Percentiles rank a stretch among this genome's conserved stretches.
Conservation (phyloP, 345 rosid species). For the Citrus unshiu region DNA sequence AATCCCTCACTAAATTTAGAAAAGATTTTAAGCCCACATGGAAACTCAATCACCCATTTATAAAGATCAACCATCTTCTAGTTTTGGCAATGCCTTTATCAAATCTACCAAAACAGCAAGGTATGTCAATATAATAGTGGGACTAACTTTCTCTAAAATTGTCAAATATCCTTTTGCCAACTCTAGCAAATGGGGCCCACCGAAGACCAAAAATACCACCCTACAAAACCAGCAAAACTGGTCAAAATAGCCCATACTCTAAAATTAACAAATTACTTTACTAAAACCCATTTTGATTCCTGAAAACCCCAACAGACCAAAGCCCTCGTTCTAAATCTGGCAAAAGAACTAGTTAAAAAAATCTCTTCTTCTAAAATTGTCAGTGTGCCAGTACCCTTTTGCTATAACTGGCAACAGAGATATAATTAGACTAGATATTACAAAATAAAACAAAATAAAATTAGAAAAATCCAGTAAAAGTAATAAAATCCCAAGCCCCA, state of each 20-base stretch:
- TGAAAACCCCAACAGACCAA: background rate
- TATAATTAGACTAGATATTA: background rate
- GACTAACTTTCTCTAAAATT: slow-evolving; percentile 6
- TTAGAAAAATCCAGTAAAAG: background rate
- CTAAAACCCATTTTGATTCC: background rate
- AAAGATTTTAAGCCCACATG: background rate
- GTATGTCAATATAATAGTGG: background rate
- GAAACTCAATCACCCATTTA: background rate
- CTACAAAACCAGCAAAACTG: background rate
- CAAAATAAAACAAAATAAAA: background rate
- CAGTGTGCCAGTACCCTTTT: background rate
- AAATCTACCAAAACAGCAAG: background rate
- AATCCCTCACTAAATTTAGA: background rate
- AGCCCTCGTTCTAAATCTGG: background rate
- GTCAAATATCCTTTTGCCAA: slow-evolving; percentile 17
- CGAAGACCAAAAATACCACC: background rate
- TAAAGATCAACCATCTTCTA: background rate
- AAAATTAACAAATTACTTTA: slow-evolving; percentile 17
- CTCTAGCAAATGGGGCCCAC: background rate
- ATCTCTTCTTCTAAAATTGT: background rate
- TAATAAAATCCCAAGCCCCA: background rate
- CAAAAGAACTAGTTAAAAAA: background rate
- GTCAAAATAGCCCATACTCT: slow-evolving; percentile 6
- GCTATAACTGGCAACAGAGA: background rate
- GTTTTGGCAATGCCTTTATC: background rate